Evolutionary conservation across 495 filamentous ascomycete genomes (phyloP).

Genomic region (Sphaerosporella brunnea): DNA sequence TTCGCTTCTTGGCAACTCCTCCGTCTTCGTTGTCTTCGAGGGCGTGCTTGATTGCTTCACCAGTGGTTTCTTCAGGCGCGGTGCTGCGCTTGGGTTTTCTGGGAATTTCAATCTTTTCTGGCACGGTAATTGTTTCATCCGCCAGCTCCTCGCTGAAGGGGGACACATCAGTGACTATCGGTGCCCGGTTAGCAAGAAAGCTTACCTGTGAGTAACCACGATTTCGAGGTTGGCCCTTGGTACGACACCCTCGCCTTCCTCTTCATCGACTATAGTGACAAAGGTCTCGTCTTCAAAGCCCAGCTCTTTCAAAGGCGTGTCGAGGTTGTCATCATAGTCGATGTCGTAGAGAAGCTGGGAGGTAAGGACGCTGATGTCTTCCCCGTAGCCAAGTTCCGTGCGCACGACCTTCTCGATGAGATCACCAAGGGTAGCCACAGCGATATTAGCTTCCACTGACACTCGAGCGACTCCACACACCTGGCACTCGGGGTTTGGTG

Average conservation of each 20-base stretch:
- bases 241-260: constrained; percentile 43
- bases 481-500: constrained; percentile 62
- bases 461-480: constrained; percentile 61
- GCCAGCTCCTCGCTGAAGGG: constrained; percentile 20
- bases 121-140: constrained; percentile 31
- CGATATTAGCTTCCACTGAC: constrained; percentile 48
- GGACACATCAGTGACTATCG: constrained; percentile 11
- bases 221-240: constrained; percentile 64
- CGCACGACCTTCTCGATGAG: constrained; percentile 60
- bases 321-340: constrained; percentile 71
- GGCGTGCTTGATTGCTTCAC: constrained; percentile 13
- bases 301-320: constrained; percentile 60
- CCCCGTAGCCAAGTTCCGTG: constrained; percentile 55
- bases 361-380: constrained; percentile 62
- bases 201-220: constrained; percentile 33
- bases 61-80: constrained; percentile 12
- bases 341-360: constrained; percentile 69
- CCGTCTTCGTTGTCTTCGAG: constrained; percentile 9
- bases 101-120: constrained; percentile 32
- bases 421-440: constrained; percentile 59
- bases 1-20: constrained; percentile 31
- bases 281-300: constrained; percentile 56
- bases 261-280: constrained; percentile 67
- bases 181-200: neutral
- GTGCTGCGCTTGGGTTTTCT: constrained; percentile 35